Evolutionary conservation across 2,329 filamentous ascomycete genomes (phyloP).

Genomic region (Penicillium brasilianum): DNA sequence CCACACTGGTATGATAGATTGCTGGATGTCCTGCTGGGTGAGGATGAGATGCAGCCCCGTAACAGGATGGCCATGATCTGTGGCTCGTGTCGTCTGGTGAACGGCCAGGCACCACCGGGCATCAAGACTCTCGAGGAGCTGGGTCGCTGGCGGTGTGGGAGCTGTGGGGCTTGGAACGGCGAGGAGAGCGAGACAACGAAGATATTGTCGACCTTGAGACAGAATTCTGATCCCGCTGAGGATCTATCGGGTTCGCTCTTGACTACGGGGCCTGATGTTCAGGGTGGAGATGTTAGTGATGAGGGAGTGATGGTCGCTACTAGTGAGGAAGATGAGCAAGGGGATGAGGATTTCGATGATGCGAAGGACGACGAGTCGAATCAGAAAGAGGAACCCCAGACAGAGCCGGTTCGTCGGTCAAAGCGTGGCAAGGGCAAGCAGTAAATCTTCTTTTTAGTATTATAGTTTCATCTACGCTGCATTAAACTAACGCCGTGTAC

Average conservation of each 20-base stretch:
- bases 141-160: constrained; percentile 85
- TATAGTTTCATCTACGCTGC: neutral
- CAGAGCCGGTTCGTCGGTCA: constrained; percentile 28
- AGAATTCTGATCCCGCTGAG: constrained; percentile 23
- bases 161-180: constrained; percentile 82
- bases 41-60: constrained; percentile 90
- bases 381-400: constrained; percentile 19
- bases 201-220: constrained; percentile 69
- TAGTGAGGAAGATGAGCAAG: constrained; percentile 36
- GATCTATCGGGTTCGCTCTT: constrained; percentile 33
- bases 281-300: constrained; percentile 29
- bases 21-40: constrained; percentile 87
- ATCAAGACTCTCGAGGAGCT: constrained; percentile 76
- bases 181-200: constrained; percentile 76
- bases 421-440: constrained; percentile 37
- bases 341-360: constrained; percentile 31
- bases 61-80: constrained; percentile 92
- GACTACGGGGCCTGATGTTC: constrained; percentile 24
- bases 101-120: constrained; percentile 92
- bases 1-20: constrained; percentile 93
- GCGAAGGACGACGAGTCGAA: constrained; percentile 8
- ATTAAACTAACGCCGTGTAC: neutral
- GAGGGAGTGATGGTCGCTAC: constrained; percentile 36
- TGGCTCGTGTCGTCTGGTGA: constrained; percentile 79
- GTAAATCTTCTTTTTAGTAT: constrained; percentile 17